Percentiles rank a stretch among this genome's conserved stretches.
Evolutionary conservation across 352 stramenopile genomes (phyloP).

Genomic region (Globisporangium abappressorium): DNA sequence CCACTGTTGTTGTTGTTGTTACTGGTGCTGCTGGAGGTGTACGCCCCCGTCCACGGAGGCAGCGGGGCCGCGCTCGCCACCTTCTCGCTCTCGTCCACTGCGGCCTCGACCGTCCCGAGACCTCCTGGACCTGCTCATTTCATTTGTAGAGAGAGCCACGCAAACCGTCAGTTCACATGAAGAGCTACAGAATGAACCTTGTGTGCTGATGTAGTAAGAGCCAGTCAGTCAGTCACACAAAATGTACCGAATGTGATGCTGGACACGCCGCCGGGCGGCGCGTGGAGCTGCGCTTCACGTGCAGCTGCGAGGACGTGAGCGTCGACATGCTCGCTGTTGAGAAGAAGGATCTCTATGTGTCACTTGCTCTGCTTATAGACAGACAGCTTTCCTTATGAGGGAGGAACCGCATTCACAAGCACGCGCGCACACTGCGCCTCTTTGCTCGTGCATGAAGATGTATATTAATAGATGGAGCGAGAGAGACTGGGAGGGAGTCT

Average conservation of each 20-base stretch:
- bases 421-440: no score
- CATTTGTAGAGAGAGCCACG: neutral
- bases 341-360: neutral
- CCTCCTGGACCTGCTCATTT: conserved; percentile 26
- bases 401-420: no score
- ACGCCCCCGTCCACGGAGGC: conserved; percentile 5
- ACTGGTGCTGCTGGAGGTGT: neutral
- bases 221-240: neutral
- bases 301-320: conserved; percentile 69
- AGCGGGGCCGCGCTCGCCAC: neutral
- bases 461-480: no score
- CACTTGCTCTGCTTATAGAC: no score
- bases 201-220: neutral
- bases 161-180: neutral
- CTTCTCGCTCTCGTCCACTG: conserved; percentile 5
- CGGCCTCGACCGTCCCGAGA: conserved; percentile 45
- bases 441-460: no score
- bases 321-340: conserved; percentile 54
- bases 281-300: conserved; percentile 78
- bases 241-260: conserved; percentile 65
- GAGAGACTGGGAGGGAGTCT: no score
- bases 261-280: conserved; percentile 58
- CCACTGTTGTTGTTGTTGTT: conserved; percentile 10
- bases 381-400: no score
- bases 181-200: neutral